Conservation (phyloP, 2,329 filamentous ascomycete genomes). For the Pseudogymnoascus sp. region DNA sequence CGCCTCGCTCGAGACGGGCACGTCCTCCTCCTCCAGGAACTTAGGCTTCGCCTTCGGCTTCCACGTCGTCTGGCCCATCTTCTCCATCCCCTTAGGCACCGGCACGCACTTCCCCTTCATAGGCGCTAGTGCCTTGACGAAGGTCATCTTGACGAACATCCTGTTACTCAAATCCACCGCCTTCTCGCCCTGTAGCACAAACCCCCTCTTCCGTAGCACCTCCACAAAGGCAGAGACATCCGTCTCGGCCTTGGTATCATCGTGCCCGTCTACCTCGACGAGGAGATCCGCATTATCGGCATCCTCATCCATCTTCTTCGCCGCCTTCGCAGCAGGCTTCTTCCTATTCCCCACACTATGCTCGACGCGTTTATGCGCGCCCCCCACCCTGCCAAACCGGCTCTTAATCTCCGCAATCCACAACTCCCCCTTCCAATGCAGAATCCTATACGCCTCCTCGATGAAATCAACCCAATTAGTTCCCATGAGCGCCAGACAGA, state of each 20-base stretch:
- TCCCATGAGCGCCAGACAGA: constrained; percentile 96
- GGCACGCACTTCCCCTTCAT: constrained; percentile 66
- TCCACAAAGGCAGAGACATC: constrained; percentile 84
- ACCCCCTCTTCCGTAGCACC: constrained; percentile 72
- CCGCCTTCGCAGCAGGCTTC: constrained; percentile 42
- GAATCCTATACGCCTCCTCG: constrained; percentile 86
- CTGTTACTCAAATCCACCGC: constrained; percentile 81
- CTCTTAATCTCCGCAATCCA: constrained; percentile 98
- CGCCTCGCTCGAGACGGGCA: constrained; percentile 57
- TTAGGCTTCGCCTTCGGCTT: constrained; percentile 72
- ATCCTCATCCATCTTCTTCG: constrained; percentile 35
- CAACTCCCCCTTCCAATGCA: constrained; percentile 90
- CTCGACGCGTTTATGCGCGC: constrained; percentile 42
- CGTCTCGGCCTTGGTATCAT: constrained; percentile 62
- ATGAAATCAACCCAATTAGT: constrained; percentile 97
- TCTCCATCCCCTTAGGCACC: constrained; percentile 34
- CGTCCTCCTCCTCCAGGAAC: constrained; percentile 57
- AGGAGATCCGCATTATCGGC: constrained; percentile 51
- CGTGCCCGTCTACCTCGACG: constrained; percentile 63
- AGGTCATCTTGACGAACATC: constrained; percentile 98
- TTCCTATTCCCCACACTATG: constrained; percentile 67
- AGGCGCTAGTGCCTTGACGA: constrained; percentile 74
- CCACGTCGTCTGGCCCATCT: constrained; percentile 54
- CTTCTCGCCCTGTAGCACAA: constrained; percentile 66
- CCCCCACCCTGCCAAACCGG: constrained; percentile 64